A percentile compares a stretch with the other conserved stretches of the same genome.
Conservation (phyloP, 1,139 yeast genomes). For the Candida buenavistaensis region DNA sequence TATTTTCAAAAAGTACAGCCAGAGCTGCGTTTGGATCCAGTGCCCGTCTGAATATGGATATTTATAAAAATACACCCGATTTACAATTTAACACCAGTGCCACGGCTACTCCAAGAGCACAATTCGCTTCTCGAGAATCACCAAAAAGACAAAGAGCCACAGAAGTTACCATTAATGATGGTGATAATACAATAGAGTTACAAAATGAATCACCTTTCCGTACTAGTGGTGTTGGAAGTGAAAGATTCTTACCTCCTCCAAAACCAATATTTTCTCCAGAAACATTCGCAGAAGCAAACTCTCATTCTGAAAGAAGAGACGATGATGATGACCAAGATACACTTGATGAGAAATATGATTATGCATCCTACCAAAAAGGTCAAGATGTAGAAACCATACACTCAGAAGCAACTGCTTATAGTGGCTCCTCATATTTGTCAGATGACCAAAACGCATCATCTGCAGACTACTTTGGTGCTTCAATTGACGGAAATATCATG, state of each 20-base stretch:
- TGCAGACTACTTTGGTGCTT: conserved; percentile 38
- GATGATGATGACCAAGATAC: conserved; percentile 23
- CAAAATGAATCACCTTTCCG: conserved; percentile 36
- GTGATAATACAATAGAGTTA: conserved; percentile 16
- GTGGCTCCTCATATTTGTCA: conserved; percentile 32
- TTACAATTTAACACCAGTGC: conserved; percentile 7
- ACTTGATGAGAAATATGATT: conserved; percentile 27
- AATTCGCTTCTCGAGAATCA: conserved; percentile 62
- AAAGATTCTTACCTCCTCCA: conserved; percentile 59
- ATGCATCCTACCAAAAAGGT: conserved; percentile 38
- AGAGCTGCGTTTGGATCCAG: conserved; percentile 12
- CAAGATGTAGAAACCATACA: conserved; percentile 37
- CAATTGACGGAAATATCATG: conserved; percentile 50
- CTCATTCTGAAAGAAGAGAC: conserved; percentile 34
- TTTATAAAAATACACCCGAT: conserved; percentile 11
- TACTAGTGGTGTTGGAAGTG: conserved; percentile 43
- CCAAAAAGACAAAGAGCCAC: conserved; percentile 59
- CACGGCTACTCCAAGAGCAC: conserved; percentile 47
- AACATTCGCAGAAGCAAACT: conserved; percentile 62
- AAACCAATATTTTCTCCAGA: conserved; percentile 65
- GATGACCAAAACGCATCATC: conserved; percentile 25
- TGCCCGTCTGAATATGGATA: conserved; percentile 1
- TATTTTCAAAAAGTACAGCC: conserved; percentile 54
- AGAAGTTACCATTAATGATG: conserved; percentile 47
- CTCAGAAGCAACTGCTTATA: conserved; percentile 42